Evolutionary conservation across 23 red algal species (phyloP).

Genomic region (Gracilariopsis chorda): DNA sequence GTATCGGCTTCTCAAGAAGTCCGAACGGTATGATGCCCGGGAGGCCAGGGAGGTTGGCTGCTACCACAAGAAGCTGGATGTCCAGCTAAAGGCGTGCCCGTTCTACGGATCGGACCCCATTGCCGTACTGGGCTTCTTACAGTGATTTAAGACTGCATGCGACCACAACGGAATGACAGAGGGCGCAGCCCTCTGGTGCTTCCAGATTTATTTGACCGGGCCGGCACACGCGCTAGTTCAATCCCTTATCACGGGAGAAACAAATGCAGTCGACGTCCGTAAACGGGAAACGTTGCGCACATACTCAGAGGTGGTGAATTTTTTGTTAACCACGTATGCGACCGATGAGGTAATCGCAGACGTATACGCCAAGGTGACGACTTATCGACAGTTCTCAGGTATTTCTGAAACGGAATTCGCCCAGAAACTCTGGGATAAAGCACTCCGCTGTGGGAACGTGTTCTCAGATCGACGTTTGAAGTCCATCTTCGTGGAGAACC

Average conservation of each 20-base stretch:
- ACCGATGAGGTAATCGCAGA: slow-evolving; percentile 18
- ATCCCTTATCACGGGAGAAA: neutral
- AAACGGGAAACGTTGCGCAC: neutral
- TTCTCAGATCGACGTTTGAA: slow-evolving; percentile 9
- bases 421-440: too few species aligned
- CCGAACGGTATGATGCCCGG: neutral
- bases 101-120: slow-evolving; percentile 6
- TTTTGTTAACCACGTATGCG: neutral
- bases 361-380: neutral
- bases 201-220: slow-evolving; percentile 15
- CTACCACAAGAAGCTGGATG: slow-evolving; percentile 1
- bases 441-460: neutral
- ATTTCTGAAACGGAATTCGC: too few species aligned
- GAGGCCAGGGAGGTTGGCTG: neutral
- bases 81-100: slow-evolving; percentile 6
- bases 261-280: neutral
- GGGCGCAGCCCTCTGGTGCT: neutral
- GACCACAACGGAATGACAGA: slow-evolving; percentile 7
- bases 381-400: neutral
- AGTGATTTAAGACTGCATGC: neutral
- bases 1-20: neutral
- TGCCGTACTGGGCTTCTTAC: slow-evolving; percentile 4
- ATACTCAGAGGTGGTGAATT: slow-evolving; percentile 9
- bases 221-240: neutral
- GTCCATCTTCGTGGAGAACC: neutral